Conservation (phyloP, 2,329 filamentous ascomycete species). For the Epichloe gansuensis region DNA sequence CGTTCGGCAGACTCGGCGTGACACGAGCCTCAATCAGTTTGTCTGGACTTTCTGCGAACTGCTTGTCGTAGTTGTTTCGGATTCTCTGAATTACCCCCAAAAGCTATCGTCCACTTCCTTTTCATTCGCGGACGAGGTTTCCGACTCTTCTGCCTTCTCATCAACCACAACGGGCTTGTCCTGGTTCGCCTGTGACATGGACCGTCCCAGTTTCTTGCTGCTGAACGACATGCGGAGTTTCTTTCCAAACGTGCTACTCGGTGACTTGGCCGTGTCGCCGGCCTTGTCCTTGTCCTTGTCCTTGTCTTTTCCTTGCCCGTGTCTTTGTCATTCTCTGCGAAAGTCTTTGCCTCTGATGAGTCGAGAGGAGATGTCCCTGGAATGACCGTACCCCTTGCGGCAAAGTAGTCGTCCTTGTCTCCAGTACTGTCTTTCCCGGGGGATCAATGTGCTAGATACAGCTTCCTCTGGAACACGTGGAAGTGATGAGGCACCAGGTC, state of each 20-base stretch:
- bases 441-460: conserved; percentile 29
- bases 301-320: conserved; percentile 34
- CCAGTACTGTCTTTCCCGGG: conserved; percentile 49
- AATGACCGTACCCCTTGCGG: conserved; percentile 30
- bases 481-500: conserved; percentile 20
- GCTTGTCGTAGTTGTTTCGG: conserved; percentile 59
- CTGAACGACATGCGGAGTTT: conserved; percentile 78
- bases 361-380: conserved; percentile 19
- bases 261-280: conserved; percentile 41
- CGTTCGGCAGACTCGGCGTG: conserved; percentile 55
- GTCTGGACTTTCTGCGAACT: conserved; percentile 42
- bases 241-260: conserved; percentile 61
- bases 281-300: conserved; percentile 34
- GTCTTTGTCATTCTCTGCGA: conserved; percentile 35
- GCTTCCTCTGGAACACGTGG: conserved; percentile 37
- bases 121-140: conserved; percentile 52
- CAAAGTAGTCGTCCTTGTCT: conserved; percentile 69
- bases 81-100: conserved; percentile 59
- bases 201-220: conserved; percentile 71
- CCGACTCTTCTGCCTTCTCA: conserved; percentile 62
- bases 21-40: conserved; percentile 49
- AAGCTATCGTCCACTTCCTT: conserved; percentile 68
- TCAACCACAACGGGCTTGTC: conserved; percentile 64
- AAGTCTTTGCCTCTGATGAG: conserved; percentile 34
- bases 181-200: conserved; percentile 43